phyloP scores from a whole-genome alignment of 148 eudicot genomes.

The Amaranthus cruentus region DNA sequence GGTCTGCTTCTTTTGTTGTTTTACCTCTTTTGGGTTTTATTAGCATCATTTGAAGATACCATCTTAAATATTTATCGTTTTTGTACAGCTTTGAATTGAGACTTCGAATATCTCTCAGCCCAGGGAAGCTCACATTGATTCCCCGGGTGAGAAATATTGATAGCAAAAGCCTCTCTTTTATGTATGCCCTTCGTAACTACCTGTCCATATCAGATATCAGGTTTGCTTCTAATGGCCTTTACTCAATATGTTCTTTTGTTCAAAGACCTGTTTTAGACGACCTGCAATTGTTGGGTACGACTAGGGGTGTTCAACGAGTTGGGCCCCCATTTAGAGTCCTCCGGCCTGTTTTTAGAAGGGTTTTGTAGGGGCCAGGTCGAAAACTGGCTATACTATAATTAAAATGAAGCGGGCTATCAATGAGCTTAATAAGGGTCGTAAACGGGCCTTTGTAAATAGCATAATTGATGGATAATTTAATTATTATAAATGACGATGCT shows the following conservation, averaged over 20 bases:
- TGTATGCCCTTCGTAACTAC: constrained; percentile 65
- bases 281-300: background rate
- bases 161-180: constrained; percentile 65
- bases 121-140: constrained; percentile 70
- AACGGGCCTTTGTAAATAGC: no score
- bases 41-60: background rate
- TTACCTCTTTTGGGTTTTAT: background rate
- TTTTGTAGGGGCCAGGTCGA: no score
- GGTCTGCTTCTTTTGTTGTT: constrained; percentile 28
- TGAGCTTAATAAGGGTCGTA: no score
- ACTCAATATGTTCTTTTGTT: background rate
- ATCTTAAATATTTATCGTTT: background rate
- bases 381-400: no score
- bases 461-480: no score
- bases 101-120: constrained; percentile 53
- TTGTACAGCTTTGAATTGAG: constrained; percentile 68
- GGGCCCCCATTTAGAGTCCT: no score
- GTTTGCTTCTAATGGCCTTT: constrained; percentile 29
- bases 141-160: constrained; percentile 79
- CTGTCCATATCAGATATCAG: constrained; percentile 73
- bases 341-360: no score
- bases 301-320: no score
- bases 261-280: background rate
- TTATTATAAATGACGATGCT: no score
- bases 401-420: no score